phyloP scores from a whole-genome alignment of 768 basidiomycete species.

The Antrodiella citrinella region DNA sequence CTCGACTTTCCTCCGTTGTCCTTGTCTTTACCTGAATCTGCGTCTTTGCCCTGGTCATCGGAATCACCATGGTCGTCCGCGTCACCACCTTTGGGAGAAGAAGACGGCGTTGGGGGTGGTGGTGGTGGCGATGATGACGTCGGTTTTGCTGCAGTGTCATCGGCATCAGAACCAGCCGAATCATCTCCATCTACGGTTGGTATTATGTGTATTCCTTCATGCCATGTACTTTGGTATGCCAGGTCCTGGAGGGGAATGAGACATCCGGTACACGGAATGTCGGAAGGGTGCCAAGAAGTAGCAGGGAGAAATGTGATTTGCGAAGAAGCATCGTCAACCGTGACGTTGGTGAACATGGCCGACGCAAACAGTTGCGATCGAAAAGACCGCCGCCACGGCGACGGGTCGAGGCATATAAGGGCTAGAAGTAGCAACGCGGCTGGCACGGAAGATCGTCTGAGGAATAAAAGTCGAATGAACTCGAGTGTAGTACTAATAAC shows the following conservation, averaged over 20 bases:
- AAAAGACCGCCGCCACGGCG: not conserved
- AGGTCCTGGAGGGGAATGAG: slow-evolving; percentile 7
- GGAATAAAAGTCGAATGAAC: too few relatives aligned
- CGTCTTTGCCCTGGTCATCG: slow-evolving; percentile 1
- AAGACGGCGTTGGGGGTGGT: not conserved
- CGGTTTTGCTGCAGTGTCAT: not conserved
- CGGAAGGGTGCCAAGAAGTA: slow-evolving; percentile 17
- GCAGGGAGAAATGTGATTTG: slow-evolving; percentile 14
- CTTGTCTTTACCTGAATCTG: slow-evolving; percentile 3
- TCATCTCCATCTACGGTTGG: slow-evolving; percentile 14
- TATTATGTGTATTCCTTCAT: slow-evolving; percentile 18
- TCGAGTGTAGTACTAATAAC: not conserved
- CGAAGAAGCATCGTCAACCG: slow-evolving; percentile 17
- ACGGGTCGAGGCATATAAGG: not conserved
- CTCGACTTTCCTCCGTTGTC: not conserved
- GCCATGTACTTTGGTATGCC: slow-evolving; percentile 18
- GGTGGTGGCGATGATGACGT: not conserved
- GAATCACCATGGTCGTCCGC: not conserved
- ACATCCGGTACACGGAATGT: slow-evolving; percentile 12
- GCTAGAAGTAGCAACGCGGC: not conserved
- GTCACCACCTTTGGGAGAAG: not conserved
- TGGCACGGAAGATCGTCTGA: too few relatives aligned
- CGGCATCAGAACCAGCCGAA: not conserved
- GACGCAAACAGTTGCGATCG: not conserved
- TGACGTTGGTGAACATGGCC: slow-evolving; percentile 13